Evolutionary conservation across 108 stramenopile genomes (phyloP), one percentile per base, ranked within the genome.

Genomic region (Cyclostephanos tholiformis): DNA sequence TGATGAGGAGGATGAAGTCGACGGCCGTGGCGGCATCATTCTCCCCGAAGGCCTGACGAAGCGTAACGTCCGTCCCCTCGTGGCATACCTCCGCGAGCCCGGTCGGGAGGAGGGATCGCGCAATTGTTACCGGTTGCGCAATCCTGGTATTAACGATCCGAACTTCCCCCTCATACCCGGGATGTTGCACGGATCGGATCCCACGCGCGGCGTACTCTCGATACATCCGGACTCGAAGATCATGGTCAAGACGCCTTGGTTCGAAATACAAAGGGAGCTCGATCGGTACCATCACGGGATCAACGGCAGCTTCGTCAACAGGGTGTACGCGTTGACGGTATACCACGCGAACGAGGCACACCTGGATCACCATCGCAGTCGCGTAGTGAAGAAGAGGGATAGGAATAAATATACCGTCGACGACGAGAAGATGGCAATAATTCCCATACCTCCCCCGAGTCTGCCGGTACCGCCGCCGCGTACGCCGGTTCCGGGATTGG

Each of bases 321-420:
- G 91, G 2, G 94, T 95, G 5, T 95, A 95, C 64, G 88, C 89
- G 26, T 68, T 95, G 43, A 91, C 91, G 11, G 65, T 95, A 0
- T 89, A 64, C 27, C 49, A 41, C 20, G 74, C 73, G 19, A 77
- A 82, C 9, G 75, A 73, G 23, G 89, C 86, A 43, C 68, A 72
- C 20, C 85, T 86, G 35, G 87, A 85, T 23, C 85, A 88, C 27
- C 90, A 94, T 63, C 60, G 72, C n/a, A 77, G 61, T 48, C 12
- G 35, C 4, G 35, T 27, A 13, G 35, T 38, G 22, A 57, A 59
- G 5, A 26, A 22, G 30, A 51, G 62, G 30, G 60, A 71, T 35
- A 25, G 59, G 6, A 71, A 29, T 27, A 52, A 22, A 20, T 72
- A 65, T 36, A 41, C 67, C 11, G 59, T 79, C 14, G 60, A 67